Percentiles rank a stretch among this genome's conserved stretches.
These are phyloP conservation scores for Comarum palustre DNA, from an alignment of 306 rosid species.

Conservation along the genomic window DNA sequence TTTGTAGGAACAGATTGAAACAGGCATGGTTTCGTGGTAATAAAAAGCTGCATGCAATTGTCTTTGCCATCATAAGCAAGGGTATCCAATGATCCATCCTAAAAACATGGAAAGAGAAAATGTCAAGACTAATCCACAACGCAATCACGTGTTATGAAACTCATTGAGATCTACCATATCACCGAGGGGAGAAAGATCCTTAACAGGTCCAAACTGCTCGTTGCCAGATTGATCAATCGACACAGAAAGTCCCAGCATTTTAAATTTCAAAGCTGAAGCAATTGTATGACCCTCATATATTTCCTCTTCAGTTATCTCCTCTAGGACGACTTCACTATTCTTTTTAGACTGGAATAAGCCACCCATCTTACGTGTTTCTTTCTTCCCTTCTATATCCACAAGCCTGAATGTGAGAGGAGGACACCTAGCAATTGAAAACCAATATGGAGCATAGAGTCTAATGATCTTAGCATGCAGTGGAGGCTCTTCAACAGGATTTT, in stretches of 20 bases:
- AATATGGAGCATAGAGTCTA: conserved; percentile 83
- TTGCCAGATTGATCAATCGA: conserved; percentile 60
- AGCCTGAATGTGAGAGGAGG: conserved; percentile 80
- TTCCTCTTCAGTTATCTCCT: conserved; percentile 91
- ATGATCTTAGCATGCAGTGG: conserved; percentile 65
- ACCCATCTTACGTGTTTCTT: conserved; percentile 41
- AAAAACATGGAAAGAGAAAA: conserved; percentile 20
- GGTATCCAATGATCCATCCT: conserved; percentile 92
- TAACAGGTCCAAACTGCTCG: conserved; percentile 69
- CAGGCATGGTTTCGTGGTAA: conserved; percentile 81
- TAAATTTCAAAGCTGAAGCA: conserved; percentile 78
- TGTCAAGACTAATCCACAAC: not conserved
- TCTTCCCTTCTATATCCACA: conserved; percentile 58
- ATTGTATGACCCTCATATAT: conserved; percentile 72
- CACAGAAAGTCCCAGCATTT: conserved; percentile 68
- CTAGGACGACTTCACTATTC: conserved; percentile 45
- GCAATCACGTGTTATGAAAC: conserved; percentile 6
- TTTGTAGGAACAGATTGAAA: conserved; percentile 84
- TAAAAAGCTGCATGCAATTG: conserved; percentile 65
- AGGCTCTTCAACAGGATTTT: conserved; percentile 52
- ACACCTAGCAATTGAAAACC: conserved; percentile 77
- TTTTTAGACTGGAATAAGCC: conserved; percentile 46
- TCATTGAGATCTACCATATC: conserved; percentile 61
- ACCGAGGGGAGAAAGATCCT: conserved; percentile 80
- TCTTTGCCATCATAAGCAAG: conserved; percentile 75